phyloP scores from a whole-genome alignment of 768 basidiomycete species.

The Boletus rufocinnamomeus region DNA sequence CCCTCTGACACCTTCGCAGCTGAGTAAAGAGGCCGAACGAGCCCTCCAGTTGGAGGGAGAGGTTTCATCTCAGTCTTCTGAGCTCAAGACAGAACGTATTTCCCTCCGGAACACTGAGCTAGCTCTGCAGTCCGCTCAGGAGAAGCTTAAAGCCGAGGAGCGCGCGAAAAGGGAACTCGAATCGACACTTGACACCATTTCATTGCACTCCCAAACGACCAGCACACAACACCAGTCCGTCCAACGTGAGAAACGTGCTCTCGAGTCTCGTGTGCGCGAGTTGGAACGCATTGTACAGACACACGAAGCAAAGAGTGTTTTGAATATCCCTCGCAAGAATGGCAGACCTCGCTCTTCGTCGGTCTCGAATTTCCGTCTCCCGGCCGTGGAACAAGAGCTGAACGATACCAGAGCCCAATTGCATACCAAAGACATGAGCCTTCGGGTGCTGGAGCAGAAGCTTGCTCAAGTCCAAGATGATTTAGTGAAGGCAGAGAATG shows the following conservation, averaged over 20 bases:
- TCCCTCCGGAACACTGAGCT: constrained; percentile 52
- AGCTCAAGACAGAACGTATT: constrained; percentile 56
- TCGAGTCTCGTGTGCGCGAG: constrained; percentile 61
- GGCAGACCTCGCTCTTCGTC: constrained; percentile 61
- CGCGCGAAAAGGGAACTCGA: constrained; percentile 56
- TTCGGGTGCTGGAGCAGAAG: constrained; percentile 48
- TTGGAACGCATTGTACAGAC: constrained; percentile 47
- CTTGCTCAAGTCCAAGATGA: constrained; percentile 50
- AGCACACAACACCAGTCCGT: constrained; percentile 45
- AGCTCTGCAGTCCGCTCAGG: constrained; percentile 49
- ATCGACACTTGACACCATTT: constrained; percentile 53
- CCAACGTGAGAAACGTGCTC: constrained; percentile 56
- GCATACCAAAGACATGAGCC: constrained; percentile 45
- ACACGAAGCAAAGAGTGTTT: constrained; percentile 37
- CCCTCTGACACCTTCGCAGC: constrained; percentile 38
- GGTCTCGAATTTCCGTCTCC: constrained; percentile 50
- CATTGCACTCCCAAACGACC: constrained; percentile 52
- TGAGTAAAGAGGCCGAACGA: constrained; percentile 57
- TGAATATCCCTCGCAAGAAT: constrained; percentile 35
- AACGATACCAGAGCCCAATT: constrained; percentile 46
- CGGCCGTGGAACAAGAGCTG: constrained; percentile 58
- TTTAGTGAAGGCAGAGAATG: constrained; percentile 56
- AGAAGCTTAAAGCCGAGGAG: constrained; percentile 53
- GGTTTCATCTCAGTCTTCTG: constrained; percentile 50
- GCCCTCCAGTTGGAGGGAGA: constrained; percentile 56